Evolutionary conservation across 768 basidiomycete species (phyloP).

Genomic region (Leccinum aurantiacum): DNA sequence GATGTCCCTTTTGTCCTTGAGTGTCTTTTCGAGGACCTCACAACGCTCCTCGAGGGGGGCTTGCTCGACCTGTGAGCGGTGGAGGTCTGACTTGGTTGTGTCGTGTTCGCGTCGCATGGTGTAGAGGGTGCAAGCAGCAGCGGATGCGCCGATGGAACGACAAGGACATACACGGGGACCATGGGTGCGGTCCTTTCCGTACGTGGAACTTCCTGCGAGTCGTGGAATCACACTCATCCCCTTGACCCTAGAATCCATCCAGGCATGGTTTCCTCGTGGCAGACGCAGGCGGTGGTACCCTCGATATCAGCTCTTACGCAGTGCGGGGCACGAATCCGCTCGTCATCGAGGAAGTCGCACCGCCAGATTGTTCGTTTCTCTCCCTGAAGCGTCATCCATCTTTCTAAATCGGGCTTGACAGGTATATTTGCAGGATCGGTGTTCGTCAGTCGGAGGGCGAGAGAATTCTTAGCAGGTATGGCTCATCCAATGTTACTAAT

Average conservation of each 20-base stretch:
- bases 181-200: slow-evolving; percentile 57
- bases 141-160: too few relatives aligned
- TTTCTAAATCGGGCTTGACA: slow-evolving; percentile 4
- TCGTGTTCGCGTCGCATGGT: too few relatives aligned
- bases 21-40: too few relatives aligned
- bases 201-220: slow-evolving; percentile 20
- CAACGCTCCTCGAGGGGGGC: too few relatives aligned
- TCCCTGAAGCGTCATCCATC: not conserved
- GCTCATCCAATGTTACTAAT: slow-evolving; percentile 2
- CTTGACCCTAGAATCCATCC: slow-evolving; percentile 56
- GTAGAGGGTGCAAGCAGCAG: too few relatives aligned
- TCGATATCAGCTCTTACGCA: slow-evolving; percentile 80
- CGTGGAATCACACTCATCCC: not conserved
- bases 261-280: slow-evolving; percentile 78
- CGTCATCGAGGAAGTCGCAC: slow-evolving; percentile 80
- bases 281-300: slow-evolving; percentile 79
- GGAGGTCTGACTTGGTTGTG: too few relatives aligned
- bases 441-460: slow-evolving; percentile 47
- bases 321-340: slow-evolving; percentile 68
- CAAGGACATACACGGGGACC: too few relatives aligned
- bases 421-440: too few relatives aligned
- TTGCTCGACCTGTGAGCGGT: too few relatives aligned
- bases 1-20: too few relatives aligned
- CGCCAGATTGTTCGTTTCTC: slow-evolving; percentile 67
- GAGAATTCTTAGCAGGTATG: slow-evolving; percentile 68